Evolutionary conservation across 352 stramenopile species (phyloP), one percentile per base, ranked within the genome.

Genomic region (Pythium volutum): DNA sequence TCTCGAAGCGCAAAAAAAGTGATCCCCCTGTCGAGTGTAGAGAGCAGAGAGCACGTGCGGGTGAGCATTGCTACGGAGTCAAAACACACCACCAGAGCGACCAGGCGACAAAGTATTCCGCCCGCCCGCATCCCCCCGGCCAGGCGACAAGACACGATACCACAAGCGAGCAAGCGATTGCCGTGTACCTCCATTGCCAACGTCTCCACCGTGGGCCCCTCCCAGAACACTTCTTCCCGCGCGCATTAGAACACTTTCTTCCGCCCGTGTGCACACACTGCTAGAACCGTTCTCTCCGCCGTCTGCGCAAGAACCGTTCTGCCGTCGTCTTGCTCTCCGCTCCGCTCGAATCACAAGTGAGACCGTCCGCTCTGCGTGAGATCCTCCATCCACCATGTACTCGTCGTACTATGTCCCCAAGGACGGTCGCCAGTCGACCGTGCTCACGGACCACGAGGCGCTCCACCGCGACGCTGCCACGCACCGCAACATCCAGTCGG

Each of bases 351-450:
- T 23, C n/a, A 41, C 26, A 47, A 47, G 43, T 50, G 43, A 53
- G 15, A 23, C 23, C 46, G 16, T 55, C 29, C n/a, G 5, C 49
- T 11, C 23, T 11, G n/a, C n/a, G 31, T 36, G 31, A 36, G 31
- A 36, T 36, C n/a, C n/a, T n/a, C n/a, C n/a, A n/a, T n/a, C n/a
- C n/a, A n/a, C n/a, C 55, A 95, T 95, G 85, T 95, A 95, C 73
- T 95, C 85, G 64, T 93, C 83, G 58, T 95, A 95, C 69, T 90
- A 81, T 67, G 90, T 81, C 58, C 83, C 85, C 52, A 80, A 80
- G 51, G 77, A 88, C 53, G 79, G 74, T 5, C 81, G 85, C 51
- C 76, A 91, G 70, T 91, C 82, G 18, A 79, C 74, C 36, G 67
- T 93, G 22, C 71, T 86, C 23, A 93, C 84, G 39, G 85, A 95